A percentile compares a stretch with the other conserved stretches of the same genome.
Conservation (phyloP, 805 yeast species). For the Saccharomycopsis fodiens region DNA sequence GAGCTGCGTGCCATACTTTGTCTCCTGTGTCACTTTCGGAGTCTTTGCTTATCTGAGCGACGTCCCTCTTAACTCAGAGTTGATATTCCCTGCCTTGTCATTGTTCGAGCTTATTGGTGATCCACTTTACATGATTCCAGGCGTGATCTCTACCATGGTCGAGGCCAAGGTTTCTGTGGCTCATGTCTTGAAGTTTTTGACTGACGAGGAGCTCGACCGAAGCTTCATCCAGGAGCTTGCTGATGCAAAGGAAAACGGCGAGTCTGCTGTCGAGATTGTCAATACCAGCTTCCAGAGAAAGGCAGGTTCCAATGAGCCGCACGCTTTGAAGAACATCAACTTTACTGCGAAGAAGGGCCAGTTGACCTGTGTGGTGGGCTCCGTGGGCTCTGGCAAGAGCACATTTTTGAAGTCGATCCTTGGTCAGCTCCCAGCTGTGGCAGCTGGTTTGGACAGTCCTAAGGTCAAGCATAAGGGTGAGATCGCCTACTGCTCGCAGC, state of each 20-base stretch:
- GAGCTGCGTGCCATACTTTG: conserved; percentile 58
- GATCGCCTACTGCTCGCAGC: conserved; percentile 57
- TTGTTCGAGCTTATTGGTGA: conserved; percentile 50
- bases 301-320: conserved; percentile 34
- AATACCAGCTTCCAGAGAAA: conserved; percentile 53
- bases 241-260: conserved; percentile 14
- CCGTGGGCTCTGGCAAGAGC: conserved; percentile 64
- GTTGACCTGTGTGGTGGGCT: conserved; percentile 54
- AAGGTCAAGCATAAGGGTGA: conserved; percentile 32
- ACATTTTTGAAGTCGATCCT: conserved; percentile 46
- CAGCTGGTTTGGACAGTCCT: conserved; percentile 23
- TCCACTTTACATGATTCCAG: conserved; percentile 55
- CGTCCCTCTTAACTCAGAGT: conserved; percentile 53
- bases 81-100: conserved; percentile 62
- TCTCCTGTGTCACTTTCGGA: conserved; percentile 54
- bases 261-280: conserved; percentile 33
- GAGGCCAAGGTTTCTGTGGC: conserved; percentile 53
- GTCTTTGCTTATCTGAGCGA: conserved; percentile 39
- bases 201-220: conserved; percentile 38
- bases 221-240: conserved; percentile 22
- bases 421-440: conserved; percentile 42
- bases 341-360: conserved; percentile 46
- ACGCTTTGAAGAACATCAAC: conserved; percentile 41
- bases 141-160: conserved; percentile 45
- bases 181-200: conserved; percentile 44